Conservation (phyloP, 768 basidiomycete species). For the Pleurotus djamor region DNA sequence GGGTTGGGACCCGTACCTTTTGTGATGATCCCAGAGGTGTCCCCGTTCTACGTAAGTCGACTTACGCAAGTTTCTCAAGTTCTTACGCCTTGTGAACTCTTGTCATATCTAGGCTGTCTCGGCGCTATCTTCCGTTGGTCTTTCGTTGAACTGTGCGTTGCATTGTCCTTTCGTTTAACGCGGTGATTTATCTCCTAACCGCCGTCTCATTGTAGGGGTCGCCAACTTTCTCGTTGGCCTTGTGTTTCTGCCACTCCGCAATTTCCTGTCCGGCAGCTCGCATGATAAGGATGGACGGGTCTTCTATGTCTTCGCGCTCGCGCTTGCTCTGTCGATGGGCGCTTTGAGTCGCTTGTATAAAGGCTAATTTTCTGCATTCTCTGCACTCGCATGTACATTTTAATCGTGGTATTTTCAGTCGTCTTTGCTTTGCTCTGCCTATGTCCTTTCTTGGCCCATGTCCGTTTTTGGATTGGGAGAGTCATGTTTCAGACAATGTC, state of each 20-base stretch:
- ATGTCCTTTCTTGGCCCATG: no score
- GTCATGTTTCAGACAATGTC: no score
- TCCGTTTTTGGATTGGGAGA: no score
- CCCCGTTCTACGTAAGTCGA: conserved; percentile 68
- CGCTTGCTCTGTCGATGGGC: conserved; percentile 42
- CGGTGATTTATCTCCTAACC: conserved; percentile 5
- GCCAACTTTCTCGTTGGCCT: conserved; percentile 85
- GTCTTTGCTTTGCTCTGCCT: no score
- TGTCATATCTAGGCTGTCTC: conserved; percentile 62
- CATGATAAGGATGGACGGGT: conserved; percentile 76
- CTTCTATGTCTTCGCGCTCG: conserved; percentile 78
- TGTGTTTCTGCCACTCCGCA: conserved; percentile 80
- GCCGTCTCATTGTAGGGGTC: conserved; percentile 51
- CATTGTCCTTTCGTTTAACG: neutral
- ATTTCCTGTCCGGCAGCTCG: conserved; percentile 63
- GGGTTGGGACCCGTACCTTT: conserved; percentile 94
- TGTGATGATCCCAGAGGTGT: conserved; percentile 88
- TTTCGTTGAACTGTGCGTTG: conserved; percentile 68
- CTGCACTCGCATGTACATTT: no score
- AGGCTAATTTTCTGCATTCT: conserved; percentile 16
- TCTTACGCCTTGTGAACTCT: neutral
- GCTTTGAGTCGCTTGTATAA: conserved; percentile 36
- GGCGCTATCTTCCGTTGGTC: conserved; percentile 69
- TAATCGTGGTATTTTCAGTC: no score
- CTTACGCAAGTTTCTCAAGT: neutral